Percentiles rank a stretch among this genome's conserved stretches.
phyloP scores from a whole-genome alignment of 2,329 filamentous ascomycete species.

The Colletotrichum incanum region DNA sequence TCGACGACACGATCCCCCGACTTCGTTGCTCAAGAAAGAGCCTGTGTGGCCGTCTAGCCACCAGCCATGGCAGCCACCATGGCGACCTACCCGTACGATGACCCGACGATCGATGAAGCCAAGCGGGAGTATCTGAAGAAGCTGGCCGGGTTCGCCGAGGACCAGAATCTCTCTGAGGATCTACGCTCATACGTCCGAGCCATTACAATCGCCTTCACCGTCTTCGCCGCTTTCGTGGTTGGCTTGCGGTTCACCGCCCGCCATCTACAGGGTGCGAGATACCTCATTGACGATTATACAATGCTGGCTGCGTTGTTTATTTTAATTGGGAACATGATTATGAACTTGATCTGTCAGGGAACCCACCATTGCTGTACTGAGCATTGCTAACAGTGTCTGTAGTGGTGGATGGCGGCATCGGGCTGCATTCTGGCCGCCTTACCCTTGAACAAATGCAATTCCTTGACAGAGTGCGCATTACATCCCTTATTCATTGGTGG shows the following conservation, averaged over 20 bases:
- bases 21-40: conserved; percentile 13
- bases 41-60: conserved; percentile 30
- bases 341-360: conserved; percentile 36
- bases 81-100: conserved; percentile 34
- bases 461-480: conserved; percentile 26
- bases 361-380: accelerated
- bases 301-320: conserved; percentile 29
- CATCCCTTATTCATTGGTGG: background rate
- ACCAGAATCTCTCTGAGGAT: conserved; percentile 35
- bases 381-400: background rate
- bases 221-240: conserved; percentile 30
- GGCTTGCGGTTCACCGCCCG: conserved; percentile 34
- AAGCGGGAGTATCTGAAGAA: conserved; percentile 35
- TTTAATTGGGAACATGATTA: conserved; percentile 35
- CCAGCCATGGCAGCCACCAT: conserved; percentile 31
- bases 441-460: conserved; percentile 32
- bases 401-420: conserved; percentile 37
- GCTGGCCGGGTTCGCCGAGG: conserved; percentile 32
- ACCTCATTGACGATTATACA: conserved; percentile 38
- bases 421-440: conserved; percentile 33
- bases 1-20: conserved; percentile 17
- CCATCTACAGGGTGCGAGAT: conserved; percentile 35
- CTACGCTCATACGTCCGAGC: conserved; percentile 30
- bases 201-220: conserved; percentile 38
- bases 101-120: conserved; percentile 27